Evolutionary conservation across 129 eudicot genomes (phyloP).

Genomic region (Artemisia argyi): DNA sequence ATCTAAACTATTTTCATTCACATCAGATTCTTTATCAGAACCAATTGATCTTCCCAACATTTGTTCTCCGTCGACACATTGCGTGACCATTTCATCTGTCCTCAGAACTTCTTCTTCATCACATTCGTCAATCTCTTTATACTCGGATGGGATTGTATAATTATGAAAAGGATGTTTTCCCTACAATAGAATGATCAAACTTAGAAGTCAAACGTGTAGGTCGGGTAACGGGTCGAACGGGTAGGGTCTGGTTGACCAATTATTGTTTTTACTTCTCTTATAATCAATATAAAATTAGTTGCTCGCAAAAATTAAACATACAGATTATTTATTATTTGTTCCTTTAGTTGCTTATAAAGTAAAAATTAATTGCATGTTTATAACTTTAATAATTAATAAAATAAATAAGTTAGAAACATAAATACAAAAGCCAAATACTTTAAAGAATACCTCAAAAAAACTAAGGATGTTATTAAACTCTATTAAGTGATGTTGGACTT

Average conservation of each 20-base stretch:
- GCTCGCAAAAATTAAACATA: too few relatives aligned
- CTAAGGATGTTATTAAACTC: slow-evolving; percentile 64
- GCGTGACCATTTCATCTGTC: slow-evolving; percentile 36
- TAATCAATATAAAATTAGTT: too few relatives aligned
- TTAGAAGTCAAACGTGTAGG: too few relatives aligned
- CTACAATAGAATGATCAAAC: slow-evolving; percentile 37
- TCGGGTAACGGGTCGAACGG: too few relatives aligned
- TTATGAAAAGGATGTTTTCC: slow-evolving; percentile 95
- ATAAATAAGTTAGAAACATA: too few relatives aligned
- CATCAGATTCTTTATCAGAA: slow-evolving; percentile 28
- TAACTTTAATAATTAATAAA: too few relatives aligned
- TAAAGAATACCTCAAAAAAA: slow-evolving; percentile 64
- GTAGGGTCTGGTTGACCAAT: too few relatives aligned
- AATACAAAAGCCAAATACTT: too few relatives aligned
- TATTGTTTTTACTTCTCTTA: too few relatives aligned
- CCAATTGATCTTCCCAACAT: slow-evolving; percentile 1
- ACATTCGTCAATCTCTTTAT: slow-evolving; percentile 25
- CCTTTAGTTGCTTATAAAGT: too few relatives aligned
- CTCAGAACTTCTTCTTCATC: slow-evolving; percentile 37
- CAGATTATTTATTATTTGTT: too few relatives aligned
- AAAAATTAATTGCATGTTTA: too few relatives aligned
- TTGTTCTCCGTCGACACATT: slow-evolving; percentile 29
- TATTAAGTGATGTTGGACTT: slow-evolving; percentile 64
- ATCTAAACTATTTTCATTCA: slow-evolving; percentile 22
- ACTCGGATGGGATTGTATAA: slow-evolving; percentile 51